These are phyloP conservation scores for Drosera spatulata DNA, from an alignment of 179 eudicot genomes.

Conservation along the genomic window DNA sequence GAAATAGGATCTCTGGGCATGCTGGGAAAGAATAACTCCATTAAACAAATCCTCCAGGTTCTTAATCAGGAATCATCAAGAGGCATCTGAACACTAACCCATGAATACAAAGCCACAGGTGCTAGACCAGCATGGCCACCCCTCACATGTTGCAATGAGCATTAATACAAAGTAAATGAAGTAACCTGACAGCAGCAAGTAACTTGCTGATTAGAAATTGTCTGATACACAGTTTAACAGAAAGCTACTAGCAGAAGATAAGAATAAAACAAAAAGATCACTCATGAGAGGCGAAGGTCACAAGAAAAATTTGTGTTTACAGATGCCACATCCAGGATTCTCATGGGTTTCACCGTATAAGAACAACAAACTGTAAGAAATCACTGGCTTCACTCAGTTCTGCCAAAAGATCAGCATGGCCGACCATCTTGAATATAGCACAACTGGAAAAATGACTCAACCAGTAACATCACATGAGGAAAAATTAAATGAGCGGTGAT, in stretches of 20 bases:
- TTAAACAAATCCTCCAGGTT: constrained; percentile 5
- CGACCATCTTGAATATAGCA: too few species aligned
- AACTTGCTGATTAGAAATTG: neutral
- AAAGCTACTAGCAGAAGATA: neutral
- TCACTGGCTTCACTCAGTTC: neutral
- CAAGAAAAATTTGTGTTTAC: neutral
- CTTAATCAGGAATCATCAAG: neutral
- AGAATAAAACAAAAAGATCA: neutral
- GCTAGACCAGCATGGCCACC: constrained; percentile 80
- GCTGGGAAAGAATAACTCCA: constrained; percentile 36
- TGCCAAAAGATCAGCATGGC: neutral
- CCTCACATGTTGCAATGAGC: constrained; percentile 77
- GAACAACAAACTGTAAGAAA: neutral
- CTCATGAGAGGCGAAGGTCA: neutral
- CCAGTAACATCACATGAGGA: too few species aligned
- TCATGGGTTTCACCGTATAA: neutral
- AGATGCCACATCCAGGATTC: neutral
- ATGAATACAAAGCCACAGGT: constrained; percentile 83
- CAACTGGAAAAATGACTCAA: too few species aligned
- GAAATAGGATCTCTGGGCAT: constrained; percentile 67
- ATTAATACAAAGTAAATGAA: constrained; percentile 52
- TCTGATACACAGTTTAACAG: neutral
- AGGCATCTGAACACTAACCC: constrained; percentile 37
- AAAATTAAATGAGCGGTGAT: too few species aligned
- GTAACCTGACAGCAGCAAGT: constrained; percentile 43